A percentile compares a stretch with the other conserved stretches of the same genome.
Evolutionary conservation across 805 yeast genomes (phyloP).

Genomic region (Maudiozyma serrabonitensis): DNA sequence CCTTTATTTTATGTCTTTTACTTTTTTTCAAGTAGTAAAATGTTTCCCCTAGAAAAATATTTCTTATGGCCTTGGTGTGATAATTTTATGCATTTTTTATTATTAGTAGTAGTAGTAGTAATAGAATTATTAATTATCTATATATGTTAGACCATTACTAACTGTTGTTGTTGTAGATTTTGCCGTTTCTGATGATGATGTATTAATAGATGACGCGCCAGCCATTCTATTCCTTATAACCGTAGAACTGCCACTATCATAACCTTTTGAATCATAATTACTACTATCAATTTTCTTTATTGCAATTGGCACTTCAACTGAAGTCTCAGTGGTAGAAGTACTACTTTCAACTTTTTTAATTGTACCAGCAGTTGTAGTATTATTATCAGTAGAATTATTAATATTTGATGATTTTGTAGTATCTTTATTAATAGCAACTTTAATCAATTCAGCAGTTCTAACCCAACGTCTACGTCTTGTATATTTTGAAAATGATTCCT

Average conservation of each 20-base stretch:
- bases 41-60: too few species aligned
- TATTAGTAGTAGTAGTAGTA: background rate
- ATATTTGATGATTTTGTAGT: background rate
- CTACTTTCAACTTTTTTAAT: background rate
- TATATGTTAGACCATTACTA: background rate
- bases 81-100: too few species aligned
- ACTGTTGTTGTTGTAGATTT: background rate
- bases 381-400: background rate
- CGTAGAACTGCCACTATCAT: slow-evolving; percentile 1
- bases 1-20: too few species aligned
- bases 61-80: too few species aligned
- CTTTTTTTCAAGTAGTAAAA: too few species aligned
- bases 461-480: slow-evolving; percentile 95
- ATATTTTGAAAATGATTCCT: slow-evolving; percentile 79
- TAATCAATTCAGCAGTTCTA: slow-evolving; percentile 82
- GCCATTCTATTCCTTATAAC: slow-evolving; percentile 1
- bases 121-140: background rate
- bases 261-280: background rate
- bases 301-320: background rate
- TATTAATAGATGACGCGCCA: background rate
- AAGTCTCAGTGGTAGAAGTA: too few species aligned
- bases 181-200: background rate
- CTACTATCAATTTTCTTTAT: background rate
- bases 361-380: background rate
- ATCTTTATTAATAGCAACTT: background rate